Conservation (phyloP, 2,329 filamentous ascomycete species). For the Trichoderma guizhouense region DNA sequence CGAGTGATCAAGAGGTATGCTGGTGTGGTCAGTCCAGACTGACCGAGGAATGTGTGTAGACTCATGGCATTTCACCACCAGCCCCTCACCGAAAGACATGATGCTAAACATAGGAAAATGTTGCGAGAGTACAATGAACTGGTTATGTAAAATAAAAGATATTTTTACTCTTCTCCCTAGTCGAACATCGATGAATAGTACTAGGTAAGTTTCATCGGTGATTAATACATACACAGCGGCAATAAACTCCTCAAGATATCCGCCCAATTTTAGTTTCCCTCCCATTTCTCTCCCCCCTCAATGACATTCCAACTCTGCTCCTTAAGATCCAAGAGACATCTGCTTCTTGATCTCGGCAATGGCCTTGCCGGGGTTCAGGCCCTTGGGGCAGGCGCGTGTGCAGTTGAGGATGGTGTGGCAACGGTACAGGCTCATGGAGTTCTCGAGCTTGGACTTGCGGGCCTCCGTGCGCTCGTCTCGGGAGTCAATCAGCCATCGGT, state of each 20-base stretch:
- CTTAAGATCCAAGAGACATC: slow-evolving; percentile 58
- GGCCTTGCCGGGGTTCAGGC: slow-evolving; percentile 88
- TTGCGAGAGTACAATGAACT: neutral
- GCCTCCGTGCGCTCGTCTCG: slow-evolving; percentile 86
- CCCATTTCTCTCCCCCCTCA: neutral
- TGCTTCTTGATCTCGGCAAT: slow-evolving; percentile 99
- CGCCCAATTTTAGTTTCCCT: neutral
- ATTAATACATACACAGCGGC: slow-evolving; percentile 18
- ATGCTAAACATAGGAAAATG: neutral
- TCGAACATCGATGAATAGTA: slow-evolving; percentile 13
- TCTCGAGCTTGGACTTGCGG: slow-evolving; percentile 89
- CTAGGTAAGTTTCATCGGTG: slow-evolving; percentile 17
- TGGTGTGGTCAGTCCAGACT: neutral
- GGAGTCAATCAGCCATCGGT: slow-evolving; percentile 94
- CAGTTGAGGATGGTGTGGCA: slow-evolving; percentile 99
- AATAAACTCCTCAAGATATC: slow-evolving; percentile 4
- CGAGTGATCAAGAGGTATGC: neutral
- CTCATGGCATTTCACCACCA: neutral
- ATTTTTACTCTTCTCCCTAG: slow-evolving; percentile 14
- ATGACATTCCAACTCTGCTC: neutral
- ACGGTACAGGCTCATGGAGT: slow-evolving; percentile 97
- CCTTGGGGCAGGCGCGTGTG: slow-evolving; percentile 96
- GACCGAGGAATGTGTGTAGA: neutral
- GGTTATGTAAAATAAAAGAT: neutral
- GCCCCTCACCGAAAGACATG: neutral